A percentile compares a stretch with the other conserved stretches of the same genome.
Conservation (phyloP, 1,284 basidiomycete species). For the Thelephora terrestris region DNA sequence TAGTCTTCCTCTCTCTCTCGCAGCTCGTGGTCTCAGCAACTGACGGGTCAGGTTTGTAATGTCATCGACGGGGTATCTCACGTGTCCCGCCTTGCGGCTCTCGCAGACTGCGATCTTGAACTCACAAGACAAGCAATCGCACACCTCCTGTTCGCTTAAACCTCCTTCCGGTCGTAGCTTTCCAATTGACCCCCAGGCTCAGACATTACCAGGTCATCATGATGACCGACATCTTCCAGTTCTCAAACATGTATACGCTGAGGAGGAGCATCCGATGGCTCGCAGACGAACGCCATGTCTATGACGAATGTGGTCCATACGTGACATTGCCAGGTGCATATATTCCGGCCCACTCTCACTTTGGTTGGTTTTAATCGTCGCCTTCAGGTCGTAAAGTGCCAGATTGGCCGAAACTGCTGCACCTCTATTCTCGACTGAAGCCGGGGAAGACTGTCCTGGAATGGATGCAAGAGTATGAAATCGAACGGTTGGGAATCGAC, state of each 20-base stretch:
- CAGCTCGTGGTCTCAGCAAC: not conserved
- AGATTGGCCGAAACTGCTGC: slow-evolving; percentile 78
- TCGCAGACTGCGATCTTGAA: slow-evolving; percentile 84
- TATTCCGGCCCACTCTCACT: not conserved
- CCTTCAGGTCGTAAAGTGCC: slow-evolving; percentile 18
- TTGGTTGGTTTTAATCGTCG: not conserved
- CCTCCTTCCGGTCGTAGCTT: not conserved
- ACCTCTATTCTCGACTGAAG: slow-evolving; percentile 81
- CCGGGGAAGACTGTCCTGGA: slow-evolving; percentile 78
- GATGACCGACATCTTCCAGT: slow-evolving; percentile 95
- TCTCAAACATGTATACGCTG: slow-evolving; percentile 94
- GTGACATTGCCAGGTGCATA: slow-evolving; percentile 63
- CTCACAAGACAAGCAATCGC: slow-evolving; percentile 83
- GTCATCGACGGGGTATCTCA: slow-evolving; percentile 89
- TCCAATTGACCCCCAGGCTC: slow-evolving; percentile 1
- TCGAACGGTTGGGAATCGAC: slow-evolving; percentile 74
- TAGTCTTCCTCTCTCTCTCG: slow-evolving; percentile 19
- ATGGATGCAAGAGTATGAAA: slow-evolving; percentile 80
- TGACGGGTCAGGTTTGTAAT: slow-evolving; percentile 47
- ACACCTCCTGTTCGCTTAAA: slow-evolving; percentile 70
- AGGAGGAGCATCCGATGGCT: slow-evolving; percentile 79
- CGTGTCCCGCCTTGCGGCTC: slow-evolving; percentile 81
- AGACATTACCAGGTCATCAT: slow-evolving; percentile 94
- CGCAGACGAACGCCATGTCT: slow-evolving; percentile 73
- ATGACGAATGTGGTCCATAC: slow-evolving; percentile 83